Base-by-base conservation (phyloP, 371 early-diverging fungal genomes). In the Lichtheimia corymbifera region DNA sequence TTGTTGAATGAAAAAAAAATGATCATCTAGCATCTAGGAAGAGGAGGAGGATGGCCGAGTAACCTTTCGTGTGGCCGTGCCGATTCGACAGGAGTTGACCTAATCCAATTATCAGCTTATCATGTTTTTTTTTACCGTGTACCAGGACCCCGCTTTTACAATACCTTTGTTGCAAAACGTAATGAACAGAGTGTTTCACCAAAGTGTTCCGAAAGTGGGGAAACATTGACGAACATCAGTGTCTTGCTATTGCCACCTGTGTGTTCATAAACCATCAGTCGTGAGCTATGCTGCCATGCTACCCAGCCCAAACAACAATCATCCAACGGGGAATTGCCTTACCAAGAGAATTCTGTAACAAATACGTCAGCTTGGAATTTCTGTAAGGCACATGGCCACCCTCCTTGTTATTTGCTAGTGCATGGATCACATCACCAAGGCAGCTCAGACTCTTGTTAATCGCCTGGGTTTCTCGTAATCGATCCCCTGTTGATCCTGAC, bases 161-260 rank as follows among this genome's bases (percentile, higher is more conserved):
- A 4, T 54, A 56, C 97, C 86, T 97, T 98, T 41, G 94, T 91
- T 5, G 98, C 98, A 86, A 99, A 98, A 61, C 98, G 80, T 53
- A 99, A 81, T 4, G 97, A 95, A 74, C 93, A 94, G 30, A 99
- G 67, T 4, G 93, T 95, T 75, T 99, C 99, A 41, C 84, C 77
- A 50, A 92, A 81, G 72, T 88, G 89, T 35, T 82, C 77, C 17
- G 78, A 63, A 57, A 88, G 65, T 11, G 97, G 96, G 22, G 91
- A 90, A 27, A 99, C 84, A 67, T 98, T 99, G 22, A 99, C 98
- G 89, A 99, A 96, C 99, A 99, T 99, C 17, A 97, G 84, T 1
- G 96, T 96, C 74, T 98, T 97, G 65, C 94, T 92, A 67, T 97
- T 98, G 18, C 97, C 97, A 9, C 93, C 79, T 75, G 59, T 42